Percentiles rank a stretch among this genome's conserved stretches.
Conservation (phyloP, 805 yeast genomes). For the Phaffomyces thermotolerans region DNA sequence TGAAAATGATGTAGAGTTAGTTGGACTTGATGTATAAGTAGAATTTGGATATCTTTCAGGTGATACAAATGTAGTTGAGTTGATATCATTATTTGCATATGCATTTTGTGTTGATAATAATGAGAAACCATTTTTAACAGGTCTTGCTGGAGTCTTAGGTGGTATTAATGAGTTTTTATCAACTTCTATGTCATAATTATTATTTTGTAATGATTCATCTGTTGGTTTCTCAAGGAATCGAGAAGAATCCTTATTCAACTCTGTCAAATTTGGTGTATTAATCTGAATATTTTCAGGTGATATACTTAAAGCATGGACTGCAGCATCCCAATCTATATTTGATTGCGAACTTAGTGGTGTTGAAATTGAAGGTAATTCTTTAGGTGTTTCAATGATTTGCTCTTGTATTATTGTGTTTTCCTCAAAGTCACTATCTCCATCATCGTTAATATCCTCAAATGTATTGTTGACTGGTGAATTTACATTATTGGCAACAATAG, state of each 20-base stretch:
- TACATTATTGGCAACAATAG: background rate
- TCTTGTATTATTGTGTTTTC: background rate
- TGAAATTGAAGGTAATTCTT: background rate
- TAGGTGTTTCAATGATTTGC: background rate
- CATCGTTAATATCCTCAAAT: background rate
- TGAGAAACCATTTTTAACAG: no score
- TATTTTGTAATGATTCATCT: no score
- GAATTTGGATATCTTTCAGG: constrained; percentile 8
- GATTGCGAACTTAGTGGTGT: constrained; percentile 9
- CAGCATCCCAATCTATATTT: constrained; percentile 20
- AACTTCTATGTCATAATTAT: no score
- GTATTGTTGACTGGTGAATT: background rate
- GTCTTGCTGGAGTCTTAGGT: no score
- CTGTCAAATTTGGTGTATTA: background rate
- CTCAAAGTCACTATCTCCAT: background rate
- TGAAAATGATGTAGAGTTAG: background rate
- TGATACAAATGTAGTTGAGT: background rate
- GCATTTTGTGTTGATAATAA: background rate
- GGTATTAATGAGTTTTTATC: no score
- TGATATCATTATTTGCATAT: background rate
- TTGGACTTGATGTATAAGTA: background rate
- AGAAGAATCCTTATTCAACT: no score
- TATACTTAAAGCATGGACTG: constrained; percentile 12
- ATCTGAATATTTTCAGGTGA: constrained; percentile 3
- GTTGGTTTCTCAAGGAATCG: no score